phyloP scores from a whole-genome alignment of 2,329 filamentous ascomycete genomes.

The Botrytis fragariae region DNA sequence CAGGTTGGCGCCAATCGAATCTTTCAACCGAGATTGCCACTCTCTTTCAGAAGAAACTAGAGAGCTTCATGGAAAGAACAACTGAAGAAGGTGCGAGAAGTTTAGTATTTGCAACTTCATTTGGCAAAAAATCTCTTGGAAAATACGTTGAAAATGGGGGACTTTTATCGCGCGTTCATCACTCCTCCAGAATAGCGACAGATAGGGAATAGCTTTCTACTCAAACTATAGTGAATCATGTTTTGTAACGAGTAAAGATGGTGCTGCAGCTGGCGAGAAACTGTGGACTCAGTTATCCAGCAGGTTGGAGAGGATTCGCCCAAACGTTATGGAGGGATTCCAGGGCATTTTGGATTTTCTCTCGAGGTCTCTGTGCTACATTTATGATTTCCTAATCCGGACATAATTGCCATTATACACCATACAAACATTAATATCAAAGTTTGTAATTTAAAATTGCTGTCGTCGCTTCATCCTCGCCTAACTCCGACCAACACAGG shows the following conservation, averaged over 20 bases:
- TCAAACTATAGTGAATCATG: too few relatives aligned
- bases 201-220: too few relatives aligned
- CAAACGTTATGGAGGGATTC: conserved; percentile 33
- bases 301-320: conserved; percentile 45
- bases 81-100: conserved; percentile 49
- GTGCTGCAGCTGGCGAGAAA: conserved; percentile 40
- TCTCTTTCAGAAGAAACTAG: background rate
- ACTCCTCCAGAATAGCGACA: background rate
- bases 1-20: background rate
- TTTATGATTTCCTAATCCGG: too few relatives aligned
- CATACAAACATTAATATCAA: background rate
- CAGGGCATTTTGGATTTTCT: background rate
- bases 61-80: conserved; percentile 38
- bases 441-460: too few relatives aligned
- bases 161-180: background rate
- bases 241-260: conserved; percentile 44
- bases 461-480: background rate
- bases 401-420: background rate
- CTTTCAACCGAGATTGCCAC: conserved; percentile 26
- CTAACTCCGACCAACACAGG: background rate
- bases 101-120: conserved; percentile 39
- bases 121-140: conserved; percentile 46
- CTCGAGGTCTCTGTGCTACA: background rate
- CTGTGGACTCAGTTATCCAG: conserved; percentile 45
- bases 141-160: conserved; percentile 44